These are phyloP conservation scores for Yarrowia sp. DNA, from an alignment of 805 yeast species.

Conservation along the genomic window DNA sequence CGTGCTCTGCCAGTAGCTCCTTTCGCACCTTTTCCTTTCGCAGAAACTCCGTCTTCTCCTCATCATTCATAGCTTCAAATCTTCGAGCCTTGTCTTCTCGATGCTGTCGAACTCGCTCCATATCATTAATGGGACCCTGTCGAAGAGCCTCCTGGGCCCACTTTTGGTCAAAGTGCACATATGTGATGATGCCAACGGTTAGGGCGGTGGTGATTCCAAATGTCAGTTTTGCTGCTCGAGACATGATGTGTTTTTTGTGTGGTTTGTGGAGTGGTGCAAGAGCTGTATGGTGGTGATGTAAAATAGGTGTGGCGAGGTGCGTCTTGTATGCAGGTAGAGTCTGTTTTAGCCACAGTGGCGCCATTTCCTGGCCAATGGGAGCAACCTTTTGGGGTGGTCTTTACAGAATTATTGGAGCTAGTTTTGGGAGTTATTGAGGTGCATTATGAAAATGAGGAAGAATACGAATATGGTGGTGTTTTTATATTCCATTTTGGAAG, in stretches of 20 bases:
- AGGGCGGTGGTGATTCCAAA: constrained; percentile 22
- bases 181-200: constrained; percentile 1
- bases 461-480: too few species aligned
- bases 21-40: constrained; percentile 20
- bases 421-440: too few species aligned
- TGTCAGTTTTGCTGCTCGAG: constrained; percentile 26
- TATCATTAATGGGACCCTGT: constrained; percentile 22
- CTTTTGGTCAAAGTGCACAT: constrained; percentile 25
- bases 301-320: constrained; percentile 24
- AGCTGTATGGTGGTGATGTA: neutral
- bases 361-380: neutral
- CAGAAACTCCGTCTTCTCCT: constrained; percentile 21
- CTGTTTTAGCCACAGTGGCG: constrained; percentile 16
- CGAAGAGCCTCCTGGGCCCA: constrained; percentile 22
- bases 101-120: constrained; percentile 3
- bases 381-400: neutral
- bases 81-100: neutral
- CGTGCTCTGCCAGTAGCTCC: constrained; percentile 24
- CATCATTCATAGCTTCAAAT: constrained; percentile 16
- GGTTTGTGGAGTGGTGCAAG: neutral
- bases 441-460: too few species aligned
- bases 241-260: neutral
- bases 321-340: neutral
- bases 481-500: too few species aligned
- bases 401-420: neutral